Base-by-base conservation (phyloP, 2,329 filamentous ascomycete species). In the Calycina herbarum region DNA sequence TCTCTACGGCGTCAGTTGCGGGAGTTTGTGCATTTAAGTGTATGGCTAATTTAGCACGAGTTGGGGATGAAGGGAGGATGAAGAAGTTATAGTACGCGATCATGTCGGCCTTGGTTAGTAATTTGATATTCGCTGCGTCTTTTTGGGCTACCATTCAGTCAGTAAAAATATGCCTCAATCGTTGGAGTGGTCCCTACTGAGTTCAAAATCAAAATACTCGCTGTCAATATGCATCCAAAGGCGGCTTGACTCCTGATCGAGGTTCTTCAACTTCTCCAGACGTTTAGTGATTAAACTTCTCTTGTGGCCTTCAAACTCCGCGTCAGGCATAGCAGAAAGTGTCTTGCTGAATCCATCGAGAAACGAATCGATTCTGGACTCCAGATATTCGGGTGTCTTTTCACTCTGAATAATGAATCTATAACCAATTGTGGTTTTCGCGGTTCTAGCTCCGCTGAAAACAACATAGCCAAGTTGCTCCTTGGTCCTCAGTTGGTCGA, bases 401-500 rank as follows among this genome's bases (percentile, higher is more conserved):
- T 99, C 94, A 75, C 93, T 97, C 80, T 99, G 95, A 35, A 99
- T 93, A 68, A 98, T 86, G 69, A 99, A 90, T 5, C 94, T 86
- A 78, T 95, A 95, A 0, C 92, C 92, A 73, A 92, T 89, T 0
- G 90, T 94, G 0, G 91, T 93, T n/a, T 87, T 81, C 64, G 90
- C 87, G 62, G 85, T 85, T 48, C 89, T 83, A 11, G 88, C 83
- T 33, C 93, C 92, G 59, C 91, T 94, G 78, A 94, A 97, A 0
- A 99, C 94, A 62, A 99, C 92, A 73, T 99, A 99, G 13, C 95
- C 95, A 6, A 99, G 89, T 79, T 99, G 94, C 77, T 99, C 94
- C 78, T 98, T 97, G 56, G 95, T 98, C 60, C 95, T 88, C 7
- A 99, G 84, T 77, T 96, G 93, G 78, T 99, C 93, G 75, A 98